Base-by-base conservation (phyloP, 441 rosid genomes). In the Brassica balearica region DNA sequence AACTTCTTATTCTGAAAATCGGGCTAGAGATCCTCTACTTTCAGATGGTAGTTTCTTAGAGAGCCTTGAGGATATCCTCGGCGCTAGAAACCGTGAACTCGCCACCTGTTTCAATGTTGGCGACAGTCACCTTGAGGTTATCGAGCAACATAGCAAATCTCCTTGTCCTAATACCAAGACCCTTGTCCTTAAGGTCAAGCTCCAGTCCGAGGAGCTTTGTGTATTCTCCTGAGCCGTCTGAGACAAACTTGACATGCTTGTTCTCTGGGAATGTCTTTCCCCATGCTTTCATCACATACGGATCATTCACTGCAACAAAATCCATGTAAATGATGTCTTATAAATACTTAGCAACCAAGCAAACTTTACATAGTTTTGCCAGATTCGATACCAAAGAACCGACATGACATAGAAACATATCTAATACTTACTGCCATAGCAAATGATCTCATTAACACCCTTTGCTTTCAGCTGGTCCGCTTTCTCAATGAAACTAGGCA, bases 281-380 rank as follows among this genome's bases (percentile, higher is more conserved):
- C 99, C 99, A 91, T 2, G 96, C 97, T 82, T 93, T 91, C 96
- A 95, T 90, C 86, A 93, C 97, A 80, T 87, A 92, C 10, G 96
- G 92, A 55, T 95, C 98, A 17, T 93, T 95, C 62, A 93, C 98
- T 95, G 90, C 85, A 85, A 63, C n/a, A 74, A 71, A 55, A 8
- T 5, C 27, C 20, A 41, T 38, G 6, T 15, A 68, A 20, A 9
- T 3, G 8, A 65, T 65, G 8, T 12, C 8, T 1, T 72, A 55
- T 55, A 1, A 72, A 15, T 32, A 48, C 65, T 61, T 20, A 62
- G 2, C 20, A 36, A 38, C 11, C 10, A 63, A 56, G n/a, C 19
- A 25, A 41, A 0, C 15, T 12, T 61, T 20, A 59, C 27, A 59
- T 10, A 59, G 8, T 23, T 5, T 23, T 11, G 34, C 23, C 3